Base-by-base conservation (phyloP, 2,329 filamentous ascomycete species). In the Aspergillus versicolor region DNA sequence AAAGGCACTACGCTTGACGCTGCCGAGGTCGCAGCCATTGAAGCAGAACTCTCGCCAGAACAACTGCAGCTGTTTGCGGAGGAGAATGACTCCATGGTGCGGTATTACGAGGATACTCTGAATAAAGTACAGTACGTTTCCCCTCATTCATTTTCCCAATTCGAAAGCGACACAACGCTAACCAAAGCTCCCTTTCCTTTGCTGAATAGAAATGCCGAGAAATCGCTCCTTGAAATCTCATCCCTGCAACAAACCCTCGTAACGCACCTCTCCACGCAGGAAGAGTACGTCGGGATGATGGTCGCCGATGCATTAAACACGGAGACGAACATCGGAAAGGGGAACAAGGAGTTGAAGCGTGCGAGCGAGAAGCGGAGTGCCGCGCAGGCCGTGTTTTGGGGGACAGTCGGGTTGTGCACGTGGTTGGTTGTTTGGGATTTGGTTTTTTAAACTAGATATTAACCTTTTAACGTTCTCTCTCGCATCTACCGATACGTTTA, bases 1-100 rank as follows among this genome's bases (percentile, higher is more conserved):
- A 57, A 38, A 13, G 44, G 43, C 7, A 38, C 13, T 3, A 49
- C 32, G 5, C 53, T 75, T 7, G 70, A 70, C 37, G 68, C 72
- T 43, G 64, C 61, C 4, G 73, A 75, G 47, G 64, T 67, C 2
- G 69, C 70, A 17, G 70, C 72, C 6, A 77, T 81, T 42, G 80
- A 83, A 68, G 71, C 85, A 42, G 84, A 87, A 61, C 78, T 97
- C 60, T 91, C 89, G 17, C 82, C 87, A 21, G 92, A 97, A 70
- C 93, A 97, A 74, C 79, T 94, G 52, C 93, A 97, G 73, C 84
- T 96, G 70, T 97, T 99, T 77, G 92, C 93, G 65, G 85, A 91
- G 75, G 92, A 95, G 70, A 97, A 97, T 70, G 88, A 92, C 73
- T 88, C 91, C 62, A 92, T 99, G 87, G 82, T 97, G 65, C 90